A percentile compares a stretch with the other conserved stretches of the same genome.
Evolutionary conservation across 768 basidiomycete genomes (phyloP).

Genomic region (Lentinula sp.): DNA sequence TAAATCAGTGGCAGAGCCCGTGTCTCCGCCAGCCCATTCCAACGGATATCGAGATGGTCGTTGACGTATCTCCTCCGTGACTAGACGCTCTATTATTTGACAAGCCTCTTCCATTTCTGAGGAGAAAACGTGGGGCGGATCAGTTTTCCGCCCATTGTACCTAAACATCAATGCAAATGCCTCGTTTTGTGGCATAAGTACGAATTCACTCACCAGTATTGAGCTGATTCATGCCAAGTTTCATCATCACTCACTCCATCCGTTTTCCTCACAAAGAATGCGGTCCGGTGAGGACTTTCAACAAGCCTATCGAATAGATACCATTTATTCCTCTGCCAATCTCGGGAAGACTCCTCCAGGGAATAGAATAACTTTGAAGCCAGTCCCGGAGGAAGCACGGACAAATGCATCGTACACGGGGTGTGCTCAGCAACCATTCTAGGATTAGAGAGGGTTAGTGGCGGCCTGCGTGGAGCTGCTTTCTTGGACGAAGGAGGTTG

Average conservation of each 20-base stretch:
- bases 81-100: slow-evolving; percentile 56
- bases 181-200: no score
- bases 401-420: slow-evolving; percentile 69
- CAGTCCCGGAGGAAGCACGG: slow-evolving; percentile 66
- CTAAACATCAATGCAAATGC: slow-evolving; percentile 24
- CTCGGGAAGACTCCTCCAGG: slow-evolving; percentile 55
- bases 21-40: slow-evolving; percentile 50
- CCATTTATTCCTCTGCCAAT: slow-evolving; percentile 76
- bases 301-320: slow-evolving; percentile 79
- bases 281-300: slow-evolving; percentile 79
- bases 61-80: slow-evolving; percentile 64
- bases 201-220: slow-evolving; percentile 50
- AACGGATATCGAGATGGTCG: slow-evolving; percentile 48
- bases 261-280: slow-evolving; percentile 61
- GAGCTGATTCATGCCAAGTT: slow-evolving; percentile 67
- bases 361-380: slow-evolving; percentile 71
- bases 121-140: slow-evolving; percentile 52
- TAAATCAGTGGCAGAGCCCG: slow-evolving; percentile 12
- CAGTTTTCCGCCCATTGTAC: slow-evolving; percentile 73
- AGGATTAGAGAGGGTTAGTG: slow-evolving; percentile 57
- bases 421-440: slow-evolving; percentile 61
- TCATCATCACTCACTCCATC: slow-evolving; percentile 37
- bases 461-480: slow-evolving; percentile 36
- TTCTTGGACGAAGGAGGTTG: slow-evolving; percentile 30
- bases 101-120: slow-evolving; percentile 77